Conservation (phyloP, 768 basidiomycete genomes). For the Goffeauzyma gilvescens region DNA sequence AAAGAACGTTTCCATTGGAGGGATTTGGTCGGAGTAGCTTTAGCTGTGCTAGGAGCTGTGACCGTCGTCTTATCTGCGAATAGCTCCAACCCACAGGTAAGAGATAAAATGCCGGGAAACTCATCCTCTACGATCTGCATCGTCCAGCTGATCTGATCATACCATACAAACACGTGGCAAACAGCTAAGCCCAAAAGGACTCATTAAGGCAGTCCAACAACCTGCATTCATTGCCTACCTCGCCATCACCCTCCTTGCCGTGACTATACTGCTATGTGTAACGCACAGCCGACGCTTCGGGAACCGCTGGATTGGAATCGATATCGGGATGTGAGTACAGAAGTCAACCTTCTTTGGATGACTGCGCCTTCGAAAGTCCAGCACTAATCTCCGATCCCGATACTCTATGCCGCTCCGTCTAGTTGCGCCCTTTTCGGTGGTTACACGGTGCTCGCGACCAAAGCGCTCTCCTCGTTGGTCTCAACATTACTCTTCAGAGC, state of each 20-base stretch:
- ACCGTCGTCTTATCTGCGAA: conserved; percentile 76
- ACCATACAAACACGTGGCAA: not conserved
- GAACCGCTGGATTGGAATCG: conserved; percentile 53
- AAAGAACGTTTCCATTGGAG: conserved; percentile 57
- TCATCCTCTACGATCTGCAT: no score
- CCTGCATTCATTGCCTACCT: conserved; percentile 60
- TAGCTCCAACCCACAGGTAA: conserved; percentile 43
- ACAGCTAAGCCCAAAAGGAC: conserved; percentile 44
- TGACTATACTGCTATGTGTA: conserved; percentile 42
- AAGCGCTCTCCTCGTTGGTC: conserved; percentile 70
- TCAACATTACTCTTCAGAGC: conserved; percentile 58
- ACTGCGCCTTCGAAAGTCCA: no score
- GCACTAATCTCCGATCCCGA: not conserved
- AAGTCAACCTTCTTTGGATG: conserved; percentile 1
- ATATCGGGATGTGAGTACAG: conserved; percentile 62
- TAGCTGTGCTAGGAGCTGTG: conserved; percentile 72
- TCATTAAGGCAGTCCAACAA: conserved; percentile 52
- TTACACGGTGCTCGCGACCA: conserved; percentile 84
- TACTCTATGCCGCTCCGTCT: not conserved
- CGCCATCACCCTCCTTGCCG: conserved; percentile 42
- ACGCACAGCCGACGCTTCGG: conserved; percentile 46
- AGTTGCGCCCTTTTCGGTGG: conserved; percentile 28
- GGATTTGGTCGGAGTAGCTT: conserved; percentile 35
- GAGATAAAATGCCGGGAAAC: conserved; percentile 2
- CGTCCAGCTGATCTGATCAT: not conserved